Conservation (phyloP, 2,329 filamentous ascomycete species). For the Cylindrodendrum hubeiense region DNA sequence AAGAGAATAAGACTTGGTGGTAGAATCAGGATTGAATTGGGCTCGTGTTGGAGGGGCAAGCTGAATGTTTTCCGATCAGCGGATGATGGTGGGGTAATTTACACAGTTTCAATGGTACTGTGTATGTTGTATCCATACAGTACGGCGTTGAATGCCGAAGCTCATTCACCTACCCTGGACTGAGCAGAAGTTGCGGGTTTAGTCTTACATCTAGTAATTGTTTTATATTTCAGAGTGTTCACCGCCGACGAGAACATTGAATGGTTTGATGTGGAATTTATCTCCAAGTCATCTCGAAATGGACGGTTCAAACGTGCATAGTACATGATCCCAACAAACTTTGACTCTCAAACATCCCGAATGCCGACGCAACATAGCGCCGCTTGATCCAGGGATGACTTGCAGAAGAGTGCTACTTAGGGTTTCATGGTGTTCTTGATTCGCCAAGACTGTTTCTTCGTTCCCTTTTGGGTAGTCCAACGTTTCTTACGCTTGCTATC, state of each 20-base stretch:
- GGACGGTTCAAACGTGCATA: not conserved
- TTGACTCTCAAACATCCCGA: not conserved
- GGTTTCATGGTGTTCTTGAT: too few species aligned
- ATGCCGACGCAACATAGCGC: too few species aligned
- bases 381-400: too few species aligned
- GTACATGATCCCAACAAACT: not conserved
- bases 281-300: not conserved
- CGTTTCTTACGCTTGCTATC: not conserved
- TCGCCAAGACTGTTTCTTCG: not conserved
- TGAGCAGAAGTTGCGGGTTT: not conserved
- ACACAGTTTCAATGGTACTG: slow-evolving; percentile 35
- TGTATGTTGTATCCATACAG: slow-evolving; percentile 10
- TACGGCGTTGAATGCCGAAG: slow-evolving; percentile 8
- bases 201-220: too few species aligned
- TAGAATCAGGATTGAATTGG: slow-evolving; percentile 13
- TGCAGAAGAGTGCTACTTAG: not conserved
- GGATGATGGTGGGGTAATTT: slow-evolving; percentile 35
- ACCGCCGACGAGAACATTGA: too few species aligned
- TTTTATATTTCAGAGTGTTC: not conserved
- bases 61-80: slow-evolving; percentile 32
- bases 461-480: not conserved
- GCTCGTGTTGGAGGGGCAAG: slow-evolving; percentile 39
- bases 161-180: not conserved
- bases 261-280: too few species aligned
- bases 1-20: slow-evolving; percentile 2